Conservation (phyloP, 371 early-diverging fungal genomes). For the Apophysomyces ossiformis region DNA sequence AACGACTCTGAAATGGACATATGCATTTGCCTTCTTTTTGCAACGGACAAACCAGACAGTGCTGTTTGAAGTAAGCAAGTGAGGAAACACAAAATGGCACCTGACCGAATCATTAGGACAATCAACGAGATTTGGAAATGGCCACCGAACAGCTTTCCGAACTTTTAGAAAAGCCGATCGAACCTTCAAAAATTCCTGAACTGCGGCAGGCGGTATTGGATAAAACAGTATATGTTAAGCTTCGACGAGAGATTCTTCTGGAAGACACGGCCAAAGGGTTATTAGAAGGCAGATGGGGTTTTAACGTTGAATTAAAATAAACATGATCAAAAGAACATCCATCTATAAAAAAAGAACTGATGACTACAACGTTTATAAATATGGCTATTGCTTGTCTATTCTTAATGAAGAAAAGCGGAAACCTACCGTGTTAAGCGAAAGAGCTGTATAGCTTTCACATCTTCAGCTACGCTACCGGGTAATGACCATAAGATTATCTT, state of each 20-base stretch:
- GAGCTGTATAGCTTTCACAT: too few species aligned
- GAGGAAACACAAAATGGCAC: neutral
- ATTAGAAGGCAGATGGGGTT: conserved; percentile 76
- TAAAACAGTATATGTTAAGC: conserved; percentile 81
- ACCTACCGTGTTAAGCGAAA: too few species aligned
- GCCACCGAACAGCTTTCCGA: conserved; percentile 93
- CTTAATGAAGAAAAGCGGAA: too few species aligned
- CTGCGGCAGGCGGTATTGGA: conserved; percentile 82
- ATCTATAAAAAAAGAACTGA: too few species aligned
- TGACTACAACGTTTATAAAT: too few species aligned
- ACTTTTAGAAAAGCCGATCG: conserved; percentile 85
- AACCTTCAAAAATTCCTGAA: conserved; percentile 76
- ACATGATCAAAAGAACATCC: neutral
- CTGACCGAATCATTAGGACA: conserved; percentile 57
- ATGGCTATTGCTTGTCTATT: too few species aligned
- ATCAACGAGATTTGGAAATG: conserved; percentile 96
- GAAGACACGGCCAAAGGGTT: conserved; percentile 84
- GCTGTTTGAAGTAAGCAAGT: conserved; percentile 70
- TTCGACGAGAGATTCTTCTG: conserved; percentile 79
- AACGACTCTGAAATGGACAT: conserved; percentile 91
- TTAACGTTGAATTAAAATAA: conserved; percentile 45
- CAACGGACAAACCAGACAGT: conserved; percentile 75
- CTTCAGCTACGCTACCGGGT: too few species aligned
- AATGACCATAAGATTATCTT: too few species aligned
- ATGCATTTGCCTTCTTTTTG: conserved; percentile 92